Percentiles rank a stretch among this genome's conserved stretches.
Conservation (phyloP, 140 eudicot genomes). For the Oenanthe javanica region DNA sequence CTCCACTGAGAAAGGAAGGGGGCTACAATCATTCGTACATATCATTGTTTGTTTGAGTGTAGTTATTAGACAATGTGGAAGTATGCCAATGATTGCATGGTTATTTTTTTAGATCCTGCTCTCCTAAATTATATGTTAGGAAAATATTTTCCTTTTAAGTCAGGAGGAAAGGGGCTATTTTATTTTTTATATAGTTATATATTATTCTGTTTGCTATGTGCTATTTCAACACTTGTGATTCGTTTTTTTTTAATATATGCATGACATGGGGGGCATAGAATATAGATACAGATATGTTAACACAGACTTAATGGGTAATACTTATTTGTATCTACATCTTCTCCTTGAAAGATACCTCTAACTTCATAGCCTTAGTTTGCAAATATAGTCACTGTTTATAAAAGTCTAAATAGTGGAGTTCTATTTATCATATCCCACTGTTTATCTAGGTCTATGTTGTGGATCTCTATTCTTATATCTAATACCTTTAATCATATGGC, state of each 20-base stretch:
- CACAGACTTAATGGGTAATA: background rate
- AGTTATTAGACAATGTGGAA: constrained; percentile 22
- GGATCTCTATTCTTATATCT: background rate
- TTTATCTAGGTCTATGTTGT: background rate
- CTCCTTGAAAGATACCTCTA: background rate
- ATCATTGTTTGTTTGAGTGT: background rate
- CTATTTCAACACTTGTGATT: background rate
- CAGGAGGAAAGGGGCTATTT: constrained; percentile 63
- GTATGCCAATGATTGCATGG: constrained; percentile 30
- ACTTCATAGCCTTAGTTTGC: background rate
- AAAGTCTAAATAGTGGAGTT: background rate
- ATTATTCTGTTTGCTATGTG: background rate
- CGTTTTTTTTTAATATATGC: background rate
- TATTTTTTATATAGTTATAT: background rate
- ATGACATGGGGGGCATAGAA: too few relatives aligned
- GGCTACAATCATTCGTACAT: constrained; percentile 67
- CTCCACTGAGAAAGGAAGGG: constrained; percentile 55
- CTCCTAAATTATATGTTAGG: constrained; percentile 48
- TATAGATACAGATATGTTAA: background rate
- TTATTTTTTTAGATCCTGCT: constrained; percentile 33
- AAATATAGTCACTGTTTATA: background rate
- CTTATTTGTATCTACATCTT: background rate
- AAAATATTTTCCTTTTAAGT: constrained; percentile 48
- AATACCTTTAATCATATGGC: background rate
- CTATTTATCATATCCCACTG: background rate